Evolutionary conservation across 371 early-diverging fungal genomes (phyloP).

Genomic region (Rhizopus delemar): DNA sequence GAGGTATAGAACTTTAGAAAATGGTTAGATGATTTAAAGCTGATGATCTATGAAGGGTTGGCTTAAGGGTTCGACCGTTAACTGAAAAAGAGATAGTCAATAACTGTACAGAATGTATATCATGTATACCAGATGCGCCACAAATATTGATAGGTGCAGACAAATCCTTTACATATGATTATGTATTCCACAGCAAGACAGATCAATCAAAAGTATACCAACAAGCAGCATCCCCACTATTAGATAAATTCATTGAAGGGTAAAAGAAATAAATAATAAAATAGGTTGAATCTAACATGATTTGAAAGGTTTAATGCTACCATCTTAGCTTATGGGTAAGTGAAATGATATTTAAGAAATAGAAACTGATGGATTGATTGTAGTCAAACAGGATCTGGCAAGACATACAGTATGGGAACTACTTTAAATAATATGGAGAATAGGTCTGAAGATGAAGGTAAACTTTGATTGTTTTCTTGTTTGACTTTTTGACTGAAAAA

Average conservation of each 20-base stretch:
- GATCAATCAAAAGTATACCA: constrained; percentile 77
- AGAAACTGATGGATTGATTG: neutral
- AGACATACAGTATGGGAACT: constrained; percentile 98
- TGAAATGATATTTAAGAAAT: no score
- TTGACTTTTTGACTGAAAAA: no score
- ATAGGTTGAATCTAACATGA: neutral
- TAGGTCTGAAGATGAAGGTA: constrained; percentile 37
- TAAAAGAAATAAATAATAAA: constrained; percentile 39
- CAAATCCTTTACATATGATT: constrained; percentile 86
- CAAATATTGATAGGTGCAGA: constrained; percentile 67
- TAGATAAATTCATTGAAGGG: constrained; percentile 88
- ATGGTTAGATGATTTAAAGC: constrained; percentile 4
- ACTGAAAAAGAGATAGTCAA: constrained; percentile 73
- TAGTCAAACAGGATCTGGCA: constrained; percentile 91
- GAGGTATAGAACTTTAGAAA: constrained; percentile 13
- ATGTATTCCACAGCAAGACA: constrained; percentile 74
- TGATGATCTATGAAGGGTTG: constrained; percentile 57
- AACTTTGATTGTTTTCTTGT: no score
- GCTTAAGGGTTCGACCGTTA: constrained; percentile 80
- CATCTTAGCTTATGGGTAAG: constrained; percentile 92
- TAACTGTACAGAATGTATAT: constrained; percentile 72
- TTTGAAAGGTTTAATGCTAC: constrained; percentile 79
- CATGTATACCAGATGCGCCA: constrained; percentile 67
- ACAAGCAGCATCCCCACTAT: constrained; percentile 66
- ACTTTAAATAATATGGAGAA: constrained; percentile 27